Evolutionary conservation across 1,284 basidiomycete species (phyloP), one percentile per base, ranked within the genome.

Genomic region (Trametes versicolor): DNA sequence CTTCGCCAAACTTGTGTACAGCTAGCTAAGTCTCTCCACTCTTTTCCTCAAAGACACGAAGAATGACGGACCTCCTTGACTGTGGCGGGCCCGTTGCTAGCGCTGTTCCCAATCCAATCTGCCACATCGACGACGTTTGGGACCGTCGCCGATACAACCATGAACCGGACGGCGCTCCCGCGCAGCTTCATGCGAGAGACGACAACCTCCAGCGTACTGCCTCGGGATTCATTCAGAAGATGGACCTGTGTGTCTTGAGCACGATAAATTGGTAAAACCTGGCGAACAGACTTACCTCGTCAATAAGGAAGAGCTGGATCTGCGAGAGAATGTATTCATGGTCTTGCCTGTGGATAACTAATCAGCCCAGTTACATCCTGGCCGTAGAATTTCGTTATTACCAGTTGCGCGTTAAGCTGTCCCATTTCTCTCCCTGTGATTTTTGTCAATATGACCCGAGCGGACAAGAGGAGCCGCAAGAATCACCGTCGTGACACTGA

Each of bases 51-150:
- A 19, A 21, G 2, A 25, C 10, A 3, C 21, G 23, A 25, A 25
- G 9, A 13, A 37, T 47, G 45, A 56, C 78, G 36, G 69, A 93
- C 95, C 82, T 92, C 85, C 75, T 91, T 93, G n/a, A 93, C 84
- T 48, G 79, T 80, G 2, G 94, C 94, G 55, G 87, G 82, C 1
- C 79, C 78, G 60, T 79, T 77, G 25, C 72, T 73, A 36, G 72
- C 71, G 36, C 79, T 80, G 65, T 77, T 75, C n/a, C 92, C 91
- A 56, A 99, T 89, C 97, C 97, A 99, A 52, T 81, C 77, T 0
- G 96, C 96, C 29, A 99, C 88, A 72, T 99, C 97, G 45, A 87
- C 82, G 58, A 97, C 92, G 71, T 99, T 99, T 0, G 97, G 97
- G 12, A 96, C 92, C 0, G 97, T 98, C 1, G 97, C 97, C 0